Base-by-base conservation (phyloP, 345 rosid species). In the Rhodomyrtus tomentosa region DNA sequence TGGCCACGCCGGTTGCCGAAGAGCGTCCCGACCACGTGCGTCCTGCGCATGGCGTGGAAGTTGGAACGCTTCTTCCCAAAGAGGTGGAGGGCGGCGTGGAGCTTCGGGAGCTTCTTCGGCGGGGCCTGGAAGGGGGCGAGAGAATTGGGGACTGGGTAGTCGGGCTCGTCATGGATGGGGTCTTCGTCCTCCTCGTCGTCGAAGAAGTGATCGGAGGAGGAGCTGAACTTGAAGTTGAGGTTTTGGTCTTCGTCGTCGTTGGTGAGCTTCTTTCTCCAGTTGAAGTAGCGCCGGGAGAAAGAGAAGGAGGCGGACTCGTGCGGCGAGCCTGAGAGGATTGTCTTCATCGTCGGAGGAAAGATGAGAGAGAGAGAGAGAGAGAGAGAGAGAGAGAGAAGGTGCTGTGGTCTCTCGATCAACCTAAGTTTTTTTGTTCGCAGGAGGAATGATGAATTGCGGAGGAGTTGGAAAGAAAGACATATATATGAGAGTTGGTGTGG, bases 1-100 rank as follows among this genome's bases (percentile, higher is more conserved):
- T 95, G 96, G 3, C 98, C 99, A 2, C 98, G 91, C 38, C 99
- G 92, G 84, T 92, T 90, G 5, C 99, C 99, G 83, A 94, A 97
- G 84, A 97, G 92, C 48, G 99, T 97, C 55, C 95, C 99, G 3
- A 91, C 84, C 51, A 95, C 93, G 85, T 87, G 89, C 83, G 90
- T 93, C 59, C 94, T 93, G 54, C 90, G 82, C 84, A 95, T 90
- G 15, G 96, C 87, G 48, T 80, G 91, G 51, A 36, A 45, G 22
- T 48, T 36, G 14, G 90, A 82, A 55, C 89, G 87, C 82, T 83
- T 83, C 85, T 82, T 88, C 6, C 90, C 80, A 50, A 93, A 90
- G 59, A 92, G 56, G 48, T 89, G 53, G 36, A 95, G 84, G 24
- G 96, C 98, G 4, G 93, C 92, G 42, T 92, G 92, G 86, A 96